Conservation (phyloP, 1,284 basidiomycete genomes). For the Entoloma clypeatum region DNA sequence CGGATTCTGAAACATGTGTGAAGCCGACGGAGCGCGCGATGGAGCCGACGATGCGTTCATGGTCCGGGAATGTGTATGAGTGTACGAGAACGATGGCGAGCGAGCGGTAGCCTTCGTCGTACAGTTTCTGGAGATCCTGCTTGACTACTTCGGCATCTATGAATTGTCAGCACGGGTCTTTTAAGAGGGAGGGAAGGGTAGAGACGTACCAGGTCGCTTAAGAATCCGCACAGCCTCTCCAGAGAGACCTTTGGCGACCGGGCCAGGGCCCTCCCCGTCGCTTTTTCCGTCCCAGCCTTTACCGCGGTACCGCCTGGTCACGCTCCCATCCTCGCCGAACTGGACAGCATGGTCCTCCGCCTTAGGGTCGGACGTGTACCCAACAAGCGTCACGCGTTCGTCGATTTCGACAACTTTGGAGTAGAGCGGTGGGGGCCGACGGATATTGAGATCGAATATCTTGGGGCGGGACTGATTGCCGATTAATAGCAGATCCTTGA, state of each 20-base stretch:
- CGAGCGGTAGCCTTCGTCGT: slow-evolving; percentile 76
- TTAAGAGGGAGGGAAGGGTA: not conserved
- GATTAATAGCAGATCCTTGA: slow-evolving; percentile 87
- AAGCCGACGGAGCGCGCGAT: slow-evolving; percentile 83
- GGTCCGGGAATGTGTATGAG: slow-evolving; percentile 87
- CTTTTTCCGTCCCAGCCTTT: slow-evolving; percentile 66
- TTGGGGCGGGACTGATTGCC: slow-evolving; percentile 91
- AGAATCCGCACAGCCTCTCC: slow-evolving; percentile 92
- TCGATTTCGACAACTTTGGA: slow-evolving; percentile 84
- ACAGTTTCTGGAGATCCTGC: slow-evolving; percentile 63
- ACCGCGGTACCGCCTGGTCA: slow-evolving; percentile 70
- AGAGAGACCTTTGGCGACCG: slow-evolving; percentile 78
- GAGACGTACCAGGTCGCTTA: slow-evolving; percentile 59
- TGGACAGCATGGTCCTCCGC: slow-evolving; percentile 71
- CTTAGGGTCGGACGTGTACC: slow-evolving; percentile 87
- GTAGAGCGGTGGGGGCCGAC: slow-evolving; percentile 79
- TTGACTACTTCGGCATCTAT: slow-evolving; percentile 51
- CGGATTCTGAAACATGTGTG: slow-evolving; percentile 83
- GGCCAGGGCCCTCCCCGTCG: slow-evolving; percentile 71
- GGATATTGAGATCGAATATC: slow-evolving; percentile 87
- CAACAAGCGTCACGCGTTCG: slow-evolving; percentile 92
- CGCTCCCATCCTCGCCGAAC: slow-evolving; percentile 67
- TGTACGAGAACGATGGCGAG: slow-evolving; percentile 87
- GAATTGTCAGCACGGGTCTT: not conserved
- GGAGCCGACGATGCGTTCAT: slow-evolving; percentile 71